Evolutionary conservation across 495 filamentous ascomycete genomes (phyloP), one percentile per base, ranked within the genome.

Genomic region (Penicillium nucicola): DNA sequence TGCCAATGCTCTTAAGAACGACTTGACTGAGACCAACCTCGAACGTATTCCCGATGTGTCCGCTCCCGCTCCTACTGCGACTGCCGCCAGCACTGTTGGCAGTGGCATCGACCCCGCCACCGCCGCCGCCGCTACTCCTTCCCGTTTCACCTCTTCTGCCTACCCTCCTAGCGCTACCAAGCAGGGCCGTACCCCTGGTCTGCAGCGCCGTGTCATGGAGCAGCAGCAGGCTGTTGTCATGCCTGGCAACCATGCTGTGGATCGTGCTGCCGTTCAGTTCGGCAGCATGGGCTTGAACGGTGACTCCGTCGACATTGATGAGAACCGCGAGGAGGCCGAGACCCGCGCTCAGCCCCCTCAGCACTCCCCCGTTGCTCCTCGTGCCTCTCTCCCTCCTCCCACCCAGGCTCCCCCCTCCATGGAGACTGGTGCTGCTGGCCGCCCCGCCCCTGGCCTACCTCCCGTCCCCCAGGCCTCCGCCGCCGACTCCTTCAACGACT

Each of bases 151-250:
- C 23, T 68, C 85, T 42, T 79, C 84, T 52, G 86, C 86, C 43
- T 93, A 82, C 61, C 87, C 84, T 15, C 76, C 87, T 6, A 85
- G 81, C 37, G 88, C 90, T 10, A 74, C 84, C 57, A 95, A 92
- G 70, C 88, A 91, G 15, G 84, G 86, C 35, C 84, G 92, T 37
- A 84, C 84, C 22, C 79, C 90, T 25, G 88, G 84, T 57, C 88
- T 85, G 61, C 84, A 92, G 63, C 84, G 92, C 22, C 84, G 89
- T 53, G 79, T 96, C 35, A 78, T 95, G 58, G 91, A 97, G 54
- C 93, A 99, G 61, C 91, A 92, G 62, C 95, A 99, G 67, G 89
- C 92, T 14, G 93, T 99, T 31, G 88, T 96, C 42, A 97, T 99
- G 93, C 93, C 93, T 25, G 90, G 90, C n/a, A 96, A 97, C 69